Conservation (phyloP, 306 rosid species). For the Vigna nakashimae region DNA sequence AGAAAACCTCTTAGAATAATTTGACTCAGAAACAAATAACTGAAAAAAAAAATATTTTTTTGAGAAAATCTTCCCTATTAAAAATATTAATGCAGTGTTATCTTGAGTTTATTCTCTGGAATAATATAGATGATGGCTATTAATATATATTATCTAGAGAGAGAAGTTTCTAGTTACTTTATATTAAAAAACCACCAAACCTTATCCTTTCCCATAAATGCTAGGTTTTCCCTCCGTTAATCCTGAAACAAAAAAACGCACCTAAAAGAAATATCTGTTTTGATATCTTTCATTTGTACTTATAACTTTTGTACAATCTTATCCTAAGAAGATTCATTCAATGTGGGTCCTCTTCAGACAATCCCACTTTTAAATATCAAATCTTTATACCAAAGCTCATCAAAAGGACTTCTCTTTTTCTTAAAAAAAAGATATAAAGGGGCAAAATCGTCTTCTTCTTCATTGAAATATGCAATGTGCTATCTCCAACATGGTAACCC, state of each 20-base stretch:
- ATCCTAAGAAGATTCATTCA: slow-evolving; percentile 1
- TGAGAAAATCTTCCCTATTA: too few relatives aligned
- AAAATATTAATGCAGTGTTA: too few relatives aligned
- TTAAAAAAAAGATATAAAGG: not conserved
- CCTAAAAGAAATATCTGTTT: not conserved
- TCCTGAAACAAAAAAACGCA: not conserved
- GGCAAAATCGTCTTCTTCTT: slow-evolving; percentile 2
- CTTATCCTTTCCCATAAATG: too few relatives aligned
- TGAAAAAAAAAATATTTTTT: too few relatives aligned
- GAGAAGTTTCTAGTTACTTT: too few relatives aligned
- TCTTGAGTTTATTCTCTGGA: too few relatives aligned
- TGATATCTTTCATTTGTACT: not conserved
- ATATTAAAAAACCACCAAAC: too few relatives aligned
- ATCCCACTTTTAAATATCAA: not conserved
- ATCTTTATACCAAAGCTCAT: not conserved
- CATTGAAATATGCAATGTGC: not conserved
- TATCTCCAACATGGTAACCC: slow-evolving; percentile 3
- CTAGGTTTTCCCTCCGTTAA: too few relatives aligned
- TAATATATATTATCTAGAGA: too few relatives aligned
- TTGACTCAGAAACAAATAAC: too few relatives aligned
- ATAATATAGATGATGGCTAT: too few relatives aligned
- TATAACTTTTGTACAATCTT: not conserved
- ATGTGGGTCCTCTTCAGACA: not conserved
- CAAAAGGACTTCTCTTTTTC: not conserved
- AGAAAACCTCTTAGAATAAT: too few relatives aligned